phyloP scores from a whole-genome alignment of 768 basidiomycete species.

The Suillus americanus region DNA sequence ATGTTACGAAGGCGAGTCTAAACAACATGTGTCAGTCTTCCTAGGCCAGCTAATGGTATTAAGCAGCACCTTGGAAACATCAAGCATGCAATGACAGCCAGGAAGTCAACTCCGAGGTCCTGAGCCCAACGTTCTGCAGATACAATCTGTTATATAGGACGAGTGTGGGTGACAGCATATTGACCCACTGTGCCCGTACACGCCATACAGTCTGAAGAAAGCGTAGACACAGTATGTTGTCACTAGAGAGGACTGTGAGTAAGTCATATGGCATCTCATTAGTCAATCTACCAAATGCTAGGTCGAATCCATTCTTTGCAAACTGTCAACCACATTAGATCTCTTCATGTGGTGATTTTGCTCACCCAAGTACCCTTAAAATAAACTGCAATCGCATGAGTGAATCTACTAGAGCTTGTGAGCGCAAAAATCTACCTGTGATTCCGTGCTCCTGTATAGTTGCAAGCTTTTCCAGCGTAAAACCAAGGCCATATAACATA shows the following conservation, averaged over 20 bases:
- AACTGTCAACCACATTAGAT: not conserved
- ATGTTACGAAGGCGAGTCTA: slow-evolving; percentile 88
- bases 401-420: not conserved
- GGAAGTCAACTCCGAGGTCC: slow-evolving; percentile 72
- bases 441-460: slow-evolving; percentile 96
- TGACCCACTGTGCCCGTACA: slow-evolving; percentile 61
- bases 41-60: not conserved
- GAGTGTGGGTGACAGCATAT: not conserved
- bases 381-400: slow-evolving; percentile 51
- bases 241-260: slow-evolving; percentile 42
- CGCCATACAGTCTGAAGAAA: slow-evolving; percentile 74
- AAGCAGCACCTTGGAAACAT: slow-evolving; percentile 75
- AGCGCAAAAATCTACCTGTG: slow-evolving; percentile 50
- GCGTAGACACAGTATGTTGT: slow-evolving; percentile 78
- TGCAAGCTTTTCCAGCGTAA: slow-evolving; percentile 89
- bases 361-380: slow-evolving; percentile 83
- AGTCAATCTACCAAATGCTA: slow-evolving; percentile 70
- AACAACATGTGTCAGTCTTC: slow-evolving; percentile 1
- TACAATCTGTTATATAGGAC: slow-evolving; percentile 5
- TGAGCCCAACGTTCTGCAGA: slow-evolving; percentile 62
- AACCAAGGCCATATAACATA: slow-evolving; percentile 79
- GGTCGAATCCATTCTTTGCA: slow-evolving; percentile 84
- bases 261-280: not conserved
- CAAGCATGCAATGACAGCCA: slow-evolving; percentile 86
- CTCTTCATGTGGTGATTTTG: not conserved